These are phyloP conservation scores for Beauveria rudraprayagi DNA, from an alignment of 2,329 filamentous ascomycete species.

Conservation along the genomic window DNA sequence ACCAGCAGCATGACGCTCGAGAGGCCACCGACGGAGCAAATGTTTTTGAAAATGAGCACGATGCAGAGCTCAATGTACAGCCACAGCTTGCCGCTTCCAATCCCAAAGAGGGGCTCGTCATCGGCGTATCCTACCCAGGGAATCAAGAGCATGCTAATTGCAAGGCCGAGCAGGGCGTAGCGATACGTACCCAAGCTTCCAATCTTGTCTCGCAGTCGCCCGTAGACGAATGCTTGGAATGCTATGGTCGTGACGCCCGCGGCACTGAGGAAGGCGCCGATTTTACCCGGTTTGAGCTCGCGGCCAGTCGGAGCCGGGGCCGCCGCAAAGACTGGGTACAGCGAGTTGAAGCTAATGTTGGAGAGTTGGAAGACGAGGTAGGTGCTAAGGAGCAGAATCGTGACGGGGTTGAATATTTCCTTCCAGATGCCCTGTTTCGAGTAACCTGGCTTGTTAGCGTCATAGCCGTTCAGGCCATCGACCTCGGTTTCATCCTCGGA, in stretches of 20 bases:
- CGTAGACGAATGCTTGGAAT: slow-evolving; percentile 84
- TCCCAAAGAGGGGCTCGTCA: slow-evolving; percentile 44
- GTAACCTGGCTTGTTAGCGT: slow-evolving; percentile 18
- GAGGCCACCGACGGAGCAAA: slow-evolving; percentile 80
- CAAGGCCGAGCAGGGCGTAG: slow-evolving; percentile 68
- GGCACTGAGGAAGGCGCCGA: slow-evolving; percentile 77
- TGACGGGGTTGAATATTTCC: slow-evolving; percentile 70
- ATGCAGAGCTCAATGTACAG: slow-evolving; percentile 74
- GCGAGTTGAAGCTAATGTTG: slow-evolving; percentile 90
- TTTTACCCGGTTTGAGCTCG: slow-evolving; percentile 64
- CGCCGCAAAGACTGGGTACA: slow-evolving; percentile 89
- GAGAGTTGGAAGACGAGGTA: slow-evolving; percentile 91
- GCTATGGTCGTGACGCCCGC: slow-evolving; percentile 78
- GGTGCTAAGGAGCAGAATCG: slow-evolving; percentile 69
- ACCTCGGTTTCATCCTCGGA: slow-evolving; percentile 20
- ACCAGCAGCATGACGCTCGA: slow-evolving; percentile 84
- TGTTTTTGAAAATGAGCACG: slow-evolving; percentile 79
- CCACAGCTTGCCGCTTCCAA: slow-evolving; percentile 57
- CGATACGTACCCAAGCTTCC: slow-evolving; percentile 85
- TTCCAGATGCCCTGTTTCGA: slow-evolving; percentile 35
- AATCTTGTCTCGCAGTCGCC: slow-evolving; percentile 64
- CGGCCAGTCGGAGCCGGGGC: slow-evolving; percentile 69
- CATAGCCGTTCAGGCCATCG: slow-evolving; percentile 13
- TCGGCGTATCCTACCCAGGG: slow-evolving; percentile 80
- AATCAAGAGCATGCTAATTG: slow-evolving; percentile 76